phyloP scores from a whole-genome alignment of 306 rosid genomes.

The Styphnolobium japonicum region DNA sequence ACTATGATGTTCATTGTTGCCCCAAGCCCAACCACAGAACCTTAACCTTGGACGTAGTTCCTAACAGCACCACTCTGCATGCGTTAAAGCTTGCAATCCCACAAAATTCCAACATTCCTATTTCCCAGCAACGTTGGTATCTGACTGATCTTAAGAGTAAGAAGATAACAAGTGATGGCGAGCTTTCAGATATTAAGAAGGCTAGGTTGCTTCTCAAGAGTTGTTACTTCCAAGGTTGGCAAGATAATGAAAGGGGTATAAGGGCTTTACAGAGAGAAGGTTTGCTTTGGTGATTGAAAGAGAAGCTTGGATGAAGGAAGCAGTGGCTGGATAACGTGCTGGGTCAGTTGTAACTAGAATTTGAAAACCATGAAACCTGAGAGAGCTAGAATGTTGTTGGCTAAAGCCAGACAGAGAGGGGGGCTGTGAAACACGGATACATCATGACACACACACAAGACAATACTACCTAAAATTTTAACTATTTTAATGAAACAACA shows the following conservation, averaged over 20 bases:
- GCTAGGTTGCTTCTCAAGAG: constrained; percentile 83
- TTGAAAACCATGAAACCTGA: constrained; percentile 92
- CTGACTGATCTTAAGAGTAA: constrained; percentile 76
- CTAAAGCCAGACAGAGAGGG: constrained; percentile 88
- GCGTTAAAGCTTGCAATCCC: too few species aligned
- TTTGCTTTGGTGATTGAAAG: constrained; percentile 69
- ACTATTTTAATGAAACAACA: too few species aligned
- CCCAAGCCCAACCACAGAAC: too few species aligned
- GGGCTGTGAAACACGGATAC: too few species aligned
- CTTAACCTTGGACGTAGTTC: too few species aligned
- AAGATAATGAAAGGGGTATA: constrained; percentile 85
- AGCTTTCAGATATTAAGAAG: constrained; percentile 83
- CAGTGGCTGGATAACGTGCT: constrained; percentile 89
- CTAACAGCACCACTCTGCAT: too few species aligned
- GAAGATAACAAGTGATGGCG: constrained; percentile 90
- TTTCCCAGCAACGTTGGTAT: too few species aligned
- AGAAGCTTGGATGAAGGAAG: constrained; percentile 93
- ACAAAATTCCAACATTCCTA: too few species aligned
- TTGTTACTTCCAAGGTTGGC: constrained; percentile 78
- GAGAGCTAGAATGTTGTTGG: constrained; percentile 91
- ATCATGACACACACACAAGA: too few species aligned
- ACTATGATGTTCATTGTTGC: too few species aligned
- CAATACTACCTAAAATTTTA: too few species aligned
- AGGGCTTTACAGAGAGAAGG: constrained; percentile 85
- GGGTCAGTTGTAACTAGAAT: constrained; percentile 82